Conservation (phyloP, 305 asterid genomes). For the Fraxinus platypoda region DNA sequence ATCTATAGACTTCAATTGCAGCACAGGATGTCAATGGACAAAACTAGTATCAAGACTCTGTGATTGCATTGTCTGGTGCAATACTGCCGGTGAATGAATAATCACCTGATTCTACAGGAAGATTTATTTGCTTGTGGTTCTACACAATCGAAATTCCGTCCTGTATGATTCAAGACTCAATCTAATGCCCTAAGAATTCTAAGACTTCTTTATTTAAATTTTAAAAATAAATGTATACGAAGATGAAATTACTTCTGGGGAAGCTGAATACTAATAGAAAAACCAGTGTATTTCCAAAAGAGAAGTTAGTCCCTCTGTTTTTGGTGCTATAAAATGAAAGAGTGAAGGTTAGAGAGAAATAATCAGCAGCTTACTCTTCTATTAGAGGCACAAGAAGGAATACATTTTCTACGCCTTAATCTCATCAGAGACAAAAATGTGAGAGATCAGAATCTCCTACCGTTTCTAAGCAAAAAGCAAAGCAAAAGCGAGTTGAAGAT, state of each 20-base stretch:
- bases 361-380: constrained; percentile 51
- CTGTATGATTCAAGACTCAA: constrained; percentile 3
- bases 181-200: background rate
- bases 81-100: background rate
- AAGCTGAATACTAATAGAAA: background rate
- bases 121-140: background rate
- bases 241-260: background rate
- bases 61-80: background rate
- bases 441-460: constrained; percentile 33
- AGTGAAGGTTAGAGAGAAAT: constrained; percentile 1
- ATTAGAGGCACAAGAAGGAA: constrained; percentile 76
- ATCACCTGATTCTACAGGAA: background rate
- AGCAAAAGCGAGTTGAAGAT: constrained; percentile 27
- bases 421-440: constrained; percentile 51
- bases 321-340: background rate
- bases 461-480: constrained; percentile 29
- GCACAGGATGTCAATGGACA: background rate
- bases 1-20: background rate
- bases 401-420: constrained; percentile 69
- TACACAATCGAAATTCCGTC: background rate
- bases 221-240: background rate
- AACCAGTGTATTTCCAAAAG: constrained; percentile 1
- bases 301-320: constrained; percentile 1
- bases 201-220: background rate
- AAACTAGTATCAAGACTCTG: background rate